Conservation (phyloP, 176 grass and related monocot species). For the Zoysia pacifica region DNA sequence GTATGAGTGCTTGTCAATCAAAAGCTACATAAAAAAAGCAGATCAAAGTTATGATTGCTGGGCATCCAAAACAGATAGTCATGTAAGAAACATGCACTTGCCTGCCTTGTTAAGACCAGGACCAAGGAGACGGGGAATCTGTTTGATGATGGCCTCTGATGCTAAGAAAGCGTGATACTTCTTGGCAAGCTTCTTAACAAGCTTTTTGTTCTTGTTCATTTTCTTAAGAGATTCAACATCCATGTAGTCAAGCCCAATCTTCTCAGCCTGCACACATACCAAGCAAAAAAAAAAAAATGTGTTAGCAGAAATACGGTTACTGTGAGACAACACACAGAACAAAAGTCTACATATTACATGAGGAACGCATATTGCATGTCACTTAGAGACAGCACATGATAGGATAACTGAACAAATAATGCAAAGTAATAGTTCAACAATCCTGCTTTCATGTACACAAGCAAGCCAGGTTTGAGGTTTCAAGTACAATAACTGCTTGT, state of each 20-base stretch:
- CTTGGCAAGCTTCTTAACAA: no score
- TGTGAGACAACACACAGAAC: no score
- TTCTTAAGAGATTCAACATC: constrained; percentile 84
- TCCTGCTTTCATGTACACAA: no score
- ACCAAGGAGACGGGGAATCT: constrained; percentile 86
- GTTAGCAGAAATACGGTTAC: neutral
- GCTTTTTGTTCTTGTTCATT: constrained; percentile 72
- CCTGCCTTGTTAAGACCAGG: constrained; percentile 86
- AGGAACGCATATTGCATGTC: no score
- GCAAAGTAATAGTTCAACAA: no score
- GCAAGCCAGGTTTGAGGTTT: no score
- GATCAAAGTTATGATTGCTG: no score
- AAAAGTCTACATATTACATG: neutral
- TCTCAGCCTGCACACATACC: constrained; percentile 58
- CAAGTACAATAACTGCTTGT: fast-evolving
- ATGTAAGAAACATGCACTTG: constrained; percentile 24
- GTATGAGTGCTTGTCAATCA: neutral
- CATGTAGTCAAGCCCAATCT: constrained; percentile 82
- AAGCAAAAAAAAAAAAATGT: neutral
- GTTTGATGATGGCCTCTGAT: constrained; percentile 79
- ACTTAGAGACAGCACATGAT: no score
- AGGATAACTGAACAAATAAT: no score
- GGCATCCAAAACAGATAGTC: neutral
- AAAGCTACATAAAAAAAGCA: neutral
- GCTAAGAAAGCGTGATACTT: constrained; percentile 49